A percentile compares a stretch with the other conserved stretches of the same genome.
phyloP scores from a whole-genome alignment of 768 basidiomycete species.

The Termitomyces sp. region DNA sequence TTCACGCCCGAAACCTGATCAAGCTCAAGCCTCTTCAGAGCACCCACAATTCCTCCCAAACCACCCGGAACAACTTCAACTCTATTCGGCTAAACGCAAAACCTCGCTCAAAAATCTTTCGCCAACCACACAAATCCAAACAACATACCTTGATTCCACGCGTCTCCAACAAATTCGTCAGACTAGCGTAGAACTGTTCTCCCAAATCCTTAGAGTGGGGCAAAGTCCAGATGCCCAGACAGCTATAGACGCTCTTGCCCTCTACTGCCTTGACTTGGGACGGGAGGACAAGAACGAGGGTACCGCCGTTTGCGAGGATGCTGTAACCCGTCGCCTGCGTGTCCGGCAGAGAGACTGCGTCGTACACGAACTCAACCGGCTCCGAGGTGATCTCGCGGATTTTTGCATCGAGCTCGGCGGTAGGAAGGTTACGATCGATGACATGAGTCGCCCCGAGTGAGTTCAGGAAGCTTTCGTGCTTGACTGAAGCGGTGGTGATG shows the following conservation, averaged over 20 bases:
- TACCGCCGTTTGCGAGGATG: constrained; percentile 32
- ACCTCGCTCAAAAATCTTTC: not conserved
- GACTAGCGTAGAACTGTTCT: constrained; percentile 8
- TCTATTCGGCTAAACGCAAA: constrained; percentile 27
- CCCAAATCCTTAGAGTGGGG: constrained; percentile 9
- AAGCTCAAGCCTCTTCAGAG: constrained; percentile 27
- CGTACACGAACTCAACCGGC: constrained; percentile 20
- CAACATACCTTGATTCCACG: constrained; percentile 3
- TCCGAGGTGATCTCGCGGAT: constrained; percentile 15
- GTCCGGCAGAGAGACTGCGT: constrained; percentile 27
- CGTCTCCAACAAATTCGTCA: constrained; percentile 12
- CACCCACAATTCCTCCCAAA: constrained; percentile 28
- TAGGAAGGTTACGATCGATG: constrained; percentile 17
- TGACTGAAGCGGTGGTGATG: constrained; percentile 15
- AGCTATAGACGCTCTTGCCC: constrained; percentile 8
- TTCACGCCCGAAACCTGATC: constrained; percentile 38
- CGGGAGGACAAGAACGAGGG: constrained; percentile 20
- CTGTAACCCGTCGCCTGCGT: constrained; percentile 33
- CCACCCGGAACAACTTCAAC: constrained; percentile 36
- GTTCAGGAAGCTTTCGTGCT: constrained; percentile 1
- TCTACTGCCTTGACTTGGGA: constrained; percentile 15
- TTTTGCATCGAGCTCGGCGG: not conserved
- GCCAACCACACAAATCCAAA: not conserved
- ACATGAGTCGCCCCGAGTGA: constrained; percentile 16
- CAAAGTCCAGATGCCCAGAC: constrained; percentile 4